Evolutionary conservation across 192 early-diverging fungal genomes (phyloP).

Genomic region (Backusella psychrophila): DNA sequence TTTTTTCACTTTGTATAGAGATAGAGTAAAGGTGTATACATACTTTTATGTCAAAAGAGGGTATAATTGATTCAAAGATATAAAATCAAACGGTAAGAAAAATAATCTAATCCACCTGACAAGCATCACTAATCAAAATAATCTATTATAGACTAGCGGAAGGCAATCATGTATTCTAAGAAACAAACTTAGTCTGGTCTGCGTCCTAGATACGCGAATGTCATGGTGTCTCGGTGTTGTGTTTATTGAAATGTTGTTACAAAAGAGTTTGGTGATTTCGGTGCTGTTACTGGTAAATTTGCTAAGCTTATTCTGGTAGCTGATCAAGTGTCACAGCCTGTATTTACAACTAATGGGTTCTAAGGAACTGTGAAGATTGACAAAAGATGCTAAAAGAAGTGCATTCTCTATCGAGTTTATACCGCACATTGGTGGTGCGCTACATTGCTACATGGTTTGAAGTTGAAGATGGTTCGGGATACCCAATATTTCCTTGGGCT

Average conservation of each 20-base stretch:
- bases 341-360: slow-evolving; percentile 41
- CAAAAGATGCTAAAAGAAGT: slow-evolving; percentile 88
- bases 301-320: slow-evolving; percentile 52
- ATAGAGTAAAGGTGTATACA: too few species aligned
- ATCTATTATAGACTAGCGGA: slow-evolving; percentile 17
- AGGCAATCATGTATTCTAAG: background rate
- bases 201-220: slow-evolving; percentile 62
- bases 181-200: slow-evolving; percentile 29
- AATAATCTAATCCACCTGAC: background rate
- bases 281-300: slow-evolving; percentile 48
- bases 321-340: background rate
- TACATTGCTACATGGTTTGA: slow-evolving; percentile 94
- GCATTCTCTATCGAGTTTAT: slow-evolving; percentile 82
- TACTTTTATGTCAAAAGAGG: too few species aligned
- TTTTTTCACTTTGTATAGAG: too few species aligned
- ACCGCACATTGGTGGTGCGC: slow-evolving; percentile 85
- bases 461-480: slow-evolving; percentile 35
- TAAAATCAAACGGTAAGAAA: slow-evolving; percentile 37
- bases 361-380: slow-evolving; percentile 70
- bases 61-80: slow-evolving; percentile 45
- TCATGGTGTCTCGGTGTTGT: slow-evolving; percentile 62
- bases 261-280: slow-evolving; percentile 47
- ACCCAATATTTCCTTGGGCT: slow-evolving; percentile 75
- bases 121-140: background rate
- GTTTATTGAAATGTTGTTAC: slow-evolving; percentile 66